Base-by-base conservation (phyloP, 169 alveolate genomes). In the Miamiensis avidus region DNA sequence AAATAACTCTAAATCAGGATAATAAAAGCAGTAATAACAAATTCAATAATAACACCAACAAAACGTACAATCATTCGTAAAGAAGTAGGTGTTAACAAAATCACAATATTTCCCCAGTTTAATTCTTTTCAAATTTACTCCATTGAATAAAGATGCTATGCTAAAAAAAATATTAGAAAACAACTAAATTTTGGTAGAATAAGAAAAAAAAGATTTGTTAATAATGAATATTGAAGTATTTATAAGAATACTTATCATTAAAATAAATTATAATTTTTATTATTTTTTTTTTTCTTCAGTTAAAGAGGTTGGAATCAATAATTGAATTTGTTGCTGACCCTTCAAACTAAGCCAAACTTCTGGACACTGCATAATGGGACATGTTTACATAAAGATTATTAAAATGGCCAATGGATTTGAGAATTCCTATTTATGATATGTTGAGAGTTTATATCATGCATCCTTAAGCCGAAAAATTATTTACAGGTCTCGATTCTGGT, bases 361-460 rank as follows among this genome's bases (percentile, higher is more conserved):
- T 89, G 26, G 86, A 85, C 20, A 85, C 83, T 6, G 75, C 89
- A n/a, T 92, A 84, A 72, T 78, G 85, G 32, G 87, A 89, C 76
- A 86, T 90, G 28, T 89, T 90, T 76, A 82, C 94, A 30, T 76
- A 88, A 49, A 93, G 93, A 86, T 82, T 96, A 29, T 88, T 95
- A 0, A 81, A 89, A 64, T 94, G 97, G 96, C 95, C 94, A 33
- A 86, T 85, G 31, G 93, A 95, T 31, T 34, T 76, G 25, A 82
- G 93, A 77, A 91, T 95, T 72, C 98, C 98, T 31, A 84, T 88
- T 79, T 91, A 92, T 79, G 98, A 96, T 76, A 88, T 94, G 31
- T 93, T 92, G 87, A 91, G 97, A 88, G 88, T 95, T 93, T 93
- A 90, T 83, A 76, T 93, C 33, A 77, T 91, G 74, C 97, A 95